These are phyloP conservation scores for Scortechinia acanthostroma DNA, from an alignment of 2,329 filamentous ascomycete species.

Conservation along the genomic window DNA sequence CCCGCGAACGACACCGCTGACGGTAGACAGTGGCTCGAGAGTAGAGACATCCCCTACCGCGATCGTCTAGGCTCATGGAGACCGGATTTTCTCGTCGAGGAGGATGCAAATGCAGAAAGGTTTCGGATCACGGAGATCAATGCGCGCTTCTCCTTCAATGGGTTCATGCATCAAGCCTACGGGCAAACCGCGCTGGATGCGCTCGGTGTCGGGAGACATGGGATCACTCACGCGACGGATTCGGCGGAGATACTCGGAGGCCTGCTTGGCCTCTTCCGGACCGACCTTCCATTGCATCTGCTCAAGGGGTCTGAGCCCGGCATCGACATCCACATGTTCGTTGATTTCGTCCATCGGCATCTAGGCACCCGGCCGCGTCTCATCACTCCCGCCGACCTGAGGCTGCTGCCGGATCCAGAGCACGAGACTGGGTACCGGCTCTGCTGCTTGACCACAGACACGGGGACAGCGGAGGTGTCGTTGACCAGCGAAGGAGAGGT, in stretches of 20 bases:
- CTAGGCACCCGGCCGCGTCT: conserved; percentile 19
- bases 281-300: conserved; percentile 19
- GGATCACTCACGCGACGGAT: conserved; percentile 13
- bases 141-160: conserved; percentile 29
- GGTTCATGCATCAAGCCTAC: conserved; percentile 17
- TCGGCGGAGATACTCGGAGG: conserved; percentile 18
- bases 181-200: conserved; percentile 16
- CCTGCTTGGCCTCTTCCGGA: conserved; percentile 18
- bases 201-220: conserved; percentile 5
- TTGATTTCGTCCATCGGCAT: conserved; percentile 14
- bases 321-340: conserved; percentile 28
- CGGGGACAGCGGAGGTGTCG: conserved; percentile 5
- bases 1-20: too few relatives aligned
- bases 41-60: conserved; percentile 8
- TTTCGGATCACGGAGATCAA: conserved; percentile 30
- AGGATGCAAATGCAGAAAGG: conserved; percentile 11
- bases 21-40: not conserved
- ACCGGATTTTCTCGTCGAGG: conserved; percentile 27
- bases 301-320: conserved; percentile 25
- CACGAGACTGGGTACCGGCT: conserved; percentile 15
- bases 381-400: conserved; percentile 20
- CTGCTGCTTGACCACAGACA: conserved; percentile 13
- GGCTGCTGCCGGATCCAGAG: conserved; percentile 15
- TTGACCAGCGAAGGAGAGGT: conserved; percentile 12
- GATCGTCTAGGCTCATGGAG: conserved; percentile 21